Conservation (phyloP, 495 filamentous ascomycete genomes). For the Podospora conica region DNA sequence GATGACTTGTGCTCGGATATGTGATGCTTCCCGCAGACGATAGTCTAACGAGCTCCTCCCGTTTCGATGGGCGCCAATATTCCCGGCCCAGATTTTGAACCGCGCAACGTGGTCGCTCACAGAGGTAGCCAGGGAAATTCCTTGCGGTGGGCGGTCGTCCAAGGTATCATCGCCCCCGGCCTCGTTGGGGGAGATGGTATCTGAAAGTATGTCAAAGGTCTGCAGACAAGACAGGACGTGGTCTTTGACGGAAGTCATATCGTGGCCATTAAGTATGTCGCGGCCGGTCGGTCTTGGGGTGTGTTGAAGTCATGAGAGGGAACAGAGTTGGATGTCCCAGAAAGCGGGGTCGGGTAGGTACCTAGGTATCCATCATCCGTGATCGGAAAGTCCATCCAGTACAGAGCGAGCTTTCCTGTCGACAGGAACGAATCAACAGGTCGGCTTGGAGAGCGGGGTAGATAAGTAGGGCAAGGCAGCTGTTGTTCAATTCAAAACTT, state of each 20-base stretch:
- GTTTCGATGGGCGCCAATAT: constrained; percentile 40
- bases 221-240: neutral
- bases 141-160: neutral
- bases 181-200: neutral
- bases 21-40: constrained; percentile 40
- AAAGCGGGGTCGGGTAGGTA: too few relatives aligned
- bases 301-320: neutral
- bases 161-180: neutral
- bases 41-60: constrained; percentile 41
- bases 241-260: neutral
- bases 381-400: too few relatives aligned
- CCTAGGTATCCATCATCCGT: too few relatives aligned
- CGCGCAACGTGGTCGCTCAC: constrained; percentile 31
- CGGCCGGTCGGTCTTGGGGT: too few relatives aligned
- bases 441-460: too few relatives aligned
- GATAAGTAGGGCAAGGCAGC: too few relatives aligned
- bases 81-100: constrained; percentile 41
- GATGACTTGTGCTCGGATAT: constrained; percentile 33
- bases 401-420: too few relatives aligned
- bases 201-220: neutral
- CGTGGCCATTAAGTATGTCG: too few relatives aligned
- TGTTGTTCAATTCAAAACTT: too few relatives aligned
- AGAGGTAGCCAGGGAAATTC: neutral
- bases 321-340: too few relatives aligned
- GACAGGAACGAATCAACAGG: too few relatives aligned